Base-by-base conservation (phyloP, 768 basidiomycete species). In the Boletus eberwhitei region DNA sequence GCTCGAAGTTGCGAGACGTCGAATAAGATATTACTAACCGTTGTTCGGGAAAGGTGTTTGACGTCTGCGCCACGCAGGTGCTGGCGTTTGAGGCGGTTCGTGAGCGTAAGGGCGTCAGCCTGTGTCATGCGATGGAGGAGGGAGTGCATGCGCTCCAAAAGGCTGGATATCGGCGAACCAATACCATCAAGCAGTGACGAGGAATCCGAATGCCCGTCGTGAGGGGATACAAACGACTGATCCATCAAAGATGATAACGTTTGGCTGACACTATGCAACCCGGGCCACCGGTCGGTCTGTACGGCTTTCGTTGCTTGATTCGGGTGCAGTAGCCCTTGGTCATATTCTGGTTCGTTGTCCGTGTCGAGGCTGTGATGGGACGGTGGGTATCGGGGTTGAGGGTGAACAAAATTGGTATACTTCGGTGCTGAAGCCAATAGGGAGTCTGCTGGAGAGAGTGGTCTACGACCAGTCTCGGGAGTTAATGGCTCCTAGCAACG, bases 21-120 rank as follows among this genome's bases (percentile, higher is more conserved):
- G 24, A 78, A 72, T 14, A 93, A 64, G 47, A 99, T 84, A 48
- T 79, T 79, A 53, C 81, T 80, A 54, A 98, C 78, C 0, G 93
- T 97, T 24, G 81, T 82, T 42, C 87, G 84, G 0, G 93, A 95
- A 17, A 98, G 78, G 67, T 97, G 88, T 31, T 84, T 82, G 31
- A 98, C 80, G 60, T 97, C 93, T 9, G 92, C 88, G 22, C 87
- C 88, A 54, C 82, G 82, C 19, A 98, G 78, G 63, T 94, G 84
- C 61, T 98, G 95, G 52, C 93, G 87, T 71, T 92, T 95, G 26
- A 98, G 76, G 26, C 97, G 86, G 59, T 89, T 90, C 32, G 91
- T 92, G 39, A 98, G 76, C 2, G 92, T 93, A 21, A 87, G 77
- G 2, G 95, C 87, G 61, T 98, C 95, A 1, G 94, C 87, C 58